Conservation (phyloP, 768 basidiomycete genomes). For the Pleurotus salmoneostramineus region DNA sequence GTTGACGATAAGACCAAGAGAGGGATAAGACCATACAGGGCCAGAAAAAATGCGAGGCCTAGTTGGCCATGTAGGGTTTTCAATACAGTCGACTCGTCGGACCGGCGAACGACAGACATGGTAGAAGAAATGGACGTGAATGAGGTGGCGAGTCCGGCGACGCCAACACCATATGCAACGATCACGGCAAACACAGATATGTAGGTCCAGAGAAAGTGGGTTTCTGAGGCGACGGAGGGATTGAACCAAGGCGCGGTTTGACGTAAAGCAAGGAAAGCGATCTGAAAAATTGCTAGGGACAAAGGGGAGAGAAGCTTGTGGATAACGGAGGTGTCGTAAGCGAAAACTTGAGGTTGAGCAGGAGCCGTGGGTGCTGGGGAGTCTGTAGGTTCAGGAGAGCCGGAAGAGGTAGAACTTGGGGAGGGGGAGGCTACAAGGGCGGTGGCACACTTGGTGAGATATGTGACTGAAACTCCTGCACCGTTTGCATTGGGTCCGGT, state of each 20-base stretch:
- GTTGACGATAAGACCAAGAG: constrained; percentile 27
- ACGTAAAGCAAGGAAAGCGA: constrained; percentile 32
- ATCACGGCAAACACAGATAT: constrained; percentile 33
- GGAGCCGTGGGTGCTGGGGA: constrained; percentile 5
- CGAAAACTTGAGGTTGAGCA: neutral
- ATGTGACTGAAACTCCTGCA: constrained; percentile 58
- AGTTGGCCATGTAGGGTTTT: constrained; percentile 62
- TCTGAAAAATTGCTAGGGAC: constrained; percentile 36
- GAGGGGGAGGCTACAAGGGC: constrained; percentile 21
- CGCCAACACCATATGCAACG: constrained; percentile 49
- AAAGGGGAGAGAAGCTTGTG: constrained; percentile 44
- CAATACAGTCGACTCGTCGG: constrained; percentile 30
- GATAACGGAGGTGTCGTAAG: constrained; percentile 32
- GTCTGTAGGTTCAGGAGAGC: constrained; percentile 15
- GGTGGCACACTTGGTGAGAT: constrained; percentile 57
- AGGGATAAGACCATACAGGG: constrained; percentile 54
- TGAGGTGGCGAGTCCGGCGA: constrained; percentile 57
- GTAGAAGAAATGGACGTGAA: constrained; percentile 52
- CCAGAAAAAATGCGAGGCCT: constrained; percentile 61
- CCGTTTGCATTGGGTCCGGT: constrained; percentile 65
- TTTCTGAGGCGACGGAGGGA: constrained; percentile 14
- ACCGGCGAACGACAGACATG: constrained; percentile 24
- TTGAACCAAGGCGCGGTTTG: constrained; percentile 12
- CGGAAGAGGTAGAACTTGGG: constrained; percentile 16
- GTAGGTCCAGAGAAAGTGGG: constrained; percentile 25